Evolutionary conservation across 2,329 filamentous ascomycete genomes (phyloP), one percentile per base, ranked within the genome.

Genomic region (Bipolaris gigantea): DNA sequence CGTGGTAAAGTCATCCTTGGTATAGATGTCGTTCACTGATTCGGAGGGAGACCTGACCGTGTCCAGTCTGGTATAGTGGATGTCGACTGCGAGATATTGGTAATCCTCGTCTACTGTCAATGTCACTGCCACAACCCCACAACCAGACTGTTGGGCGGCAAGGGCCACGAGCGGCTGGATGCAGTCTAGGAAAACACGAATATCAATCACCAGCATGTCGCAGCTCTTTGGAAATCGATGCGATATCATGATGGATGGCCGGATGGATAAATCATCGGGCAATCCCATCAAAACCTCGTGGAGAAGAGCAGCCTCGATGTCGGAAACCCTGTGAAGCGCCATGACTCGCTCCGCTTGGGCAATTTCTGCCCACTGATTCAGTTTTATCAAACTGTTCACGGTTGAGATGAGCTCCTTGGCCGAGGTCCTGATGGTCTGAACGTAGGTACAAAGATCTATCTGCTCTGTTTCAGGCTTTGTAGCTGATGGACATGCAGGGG

Each of bases 321-420:
- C 61, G 0, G 61, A 60, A 2, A 75, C 59, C 25, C 67, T 71
- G 18, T 73, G 63, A 0, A 74, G 62, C 2, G 56, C 50, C 3
- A 60, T 48, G 3, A 62, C 48, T 10, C 61, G 63, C 39, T 64
- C 56, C 2, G 65, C 53, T 39, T 65, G 59, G 3, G 65, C 67
- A 10, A 71, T 61, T 6, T 69, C 70, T 1, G 75, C 71, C 76
- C 76, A 80, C 8, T 73, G 65, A 40, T 74, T 75, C 16, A 75
- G 57, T 2, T 74, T 79, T 30, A 80, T 74, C 60, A 80, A 73
- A 44, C 69, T 78, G 44, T 80, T 80, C 30, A 79, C 74, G 0
- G 74, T 79, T 1, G 74, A 74, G 52, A 78, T 78, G 3, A 80
- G 62, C 18, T 79, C 76, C n/a, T 68, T 69, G 0, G 76, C 77